Evolutionary conservation across 352 stramenopile species (phyloP).

Genomic region (Saprolegnia parasitica): DNA sequence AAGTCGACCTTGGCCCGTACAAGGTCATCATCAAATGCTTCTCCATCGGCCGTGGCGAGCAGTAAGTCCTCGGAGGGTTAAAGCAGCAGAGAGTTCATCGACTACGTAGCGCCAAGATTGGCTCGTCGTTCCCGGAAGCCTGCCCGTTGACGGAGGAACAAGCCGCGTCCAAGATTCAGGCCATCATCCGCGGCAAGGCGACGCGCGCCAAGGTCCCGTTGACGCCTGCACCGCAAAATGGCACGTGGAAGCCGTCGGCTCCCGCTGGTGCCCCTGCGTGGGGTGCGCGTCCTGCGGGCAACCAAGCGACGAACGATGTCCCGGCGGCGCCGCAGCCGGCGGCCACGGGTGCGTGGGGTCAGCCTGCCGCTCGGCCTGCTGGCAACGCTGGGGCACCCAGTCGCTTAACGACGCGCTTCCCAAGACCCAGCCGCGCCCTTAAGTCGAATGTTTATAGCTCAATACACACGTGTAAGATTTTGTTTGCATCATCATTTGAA

Average conservation of each 20-base stretch:
- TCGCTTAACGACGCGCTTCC: conserved; percentile 14
- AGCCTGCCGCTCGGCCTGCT: conserved; percentile 8
- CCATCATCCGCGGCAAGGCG: conserved; percentile 44
- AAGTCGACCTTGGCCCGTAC: conserved; percentile 82
- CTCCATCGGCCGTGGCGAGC: conserved; percentile 63
- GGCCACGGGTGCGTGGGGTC: not conserved
- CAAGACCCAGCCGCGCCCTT: not conserved
- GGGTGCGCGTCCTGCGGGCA: not conserved
- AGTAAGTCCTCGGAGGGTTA: conserved; percentile 35
- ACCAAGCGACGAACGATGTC: not conserved
- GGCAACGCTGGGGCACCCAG: conserved; percentile 21
- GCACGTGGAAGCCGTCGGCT: not conserved
- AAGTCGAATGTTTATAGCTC: not conserved
- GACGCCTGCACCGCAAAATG: not conserved
- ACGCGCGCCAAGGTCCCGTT: not conserved
- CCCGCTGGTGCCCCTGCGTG: not conserved
- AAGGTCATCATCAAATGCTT: conserved; percentile 88
- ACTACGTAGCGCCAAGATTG: conserved; percentile 59
- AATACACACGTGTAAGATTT: not conserved
- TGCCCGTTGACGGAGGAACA: conserved; percentile 64
- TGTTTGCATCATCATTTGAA: not conserved
- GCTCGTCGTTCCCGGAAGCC: conserved; percentile 72
- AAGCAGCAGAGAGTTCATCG: conserved; percentile 29
- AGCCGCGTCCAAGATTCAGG: conserved; percentile 71
- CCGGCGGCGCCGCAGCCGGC: not conserved